Conservation (phyloP, 2,329 filamentous ascomycete genomes). For the Epichloe baconii region DNA sequence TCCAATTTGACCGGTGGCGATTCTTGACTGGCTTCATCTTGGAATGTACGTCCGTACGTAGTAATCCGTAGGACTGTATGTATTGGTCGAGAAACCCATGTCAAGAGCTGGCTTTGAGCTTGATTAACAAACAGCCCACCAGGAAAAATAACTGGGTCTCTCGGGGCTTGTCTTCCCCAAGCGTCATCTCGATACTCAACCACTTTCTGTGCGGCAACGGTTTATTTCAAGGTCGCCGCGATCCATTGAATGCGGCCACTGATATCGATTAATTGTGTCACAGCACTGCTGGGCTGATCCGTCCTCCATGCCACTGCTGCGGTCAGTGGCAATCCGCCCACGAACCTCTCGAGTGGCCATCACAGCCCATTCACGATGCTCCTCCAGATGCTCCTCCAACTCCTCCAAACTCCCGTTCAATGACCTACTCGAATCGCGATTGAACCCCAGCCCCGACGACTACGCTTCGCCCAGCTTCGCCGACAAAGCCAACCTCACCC, state of each 20-base stretch:
- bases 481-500: conserved; percentile 66
- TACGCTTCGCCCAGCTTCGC: conserved; percentile 75
- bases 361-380: background rate
- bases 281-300: background rate
- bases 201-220: background rate
- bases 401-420: conserved; percentile 19
- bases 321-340: conserved; percentile 3
- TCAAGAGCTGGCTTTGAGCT: too few relatives aligned
- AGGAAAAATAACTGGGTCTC: background rate
- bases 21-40: too few relatives aligned
- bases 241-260: too few relatives aligned
- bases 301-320: conserved; percentile 5
- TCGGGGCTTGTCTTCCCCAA: background rate
- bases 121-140: background rate
- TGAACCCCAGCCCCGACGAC: conserved; percentile 74
- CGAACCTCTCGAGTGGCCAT: background rate
- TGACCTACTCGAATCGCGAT: conserved; percentile 37
- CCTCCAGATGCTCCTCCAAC: conserved; percentile 4
- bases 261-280: too few relatives aligned
- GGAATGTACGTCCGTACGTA: too few relatives aligned
- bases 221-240: too few relatives aligned
- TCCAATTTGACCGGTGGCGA: too few relatives aligned
- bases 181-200: background rate
- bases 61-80: too few relatives aligned
- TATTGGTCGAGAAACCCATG: too few relatives aligned